phyloP scores from a whole-genome alignment of 441 rosid genomes.

The Iberis amara region DNA sequence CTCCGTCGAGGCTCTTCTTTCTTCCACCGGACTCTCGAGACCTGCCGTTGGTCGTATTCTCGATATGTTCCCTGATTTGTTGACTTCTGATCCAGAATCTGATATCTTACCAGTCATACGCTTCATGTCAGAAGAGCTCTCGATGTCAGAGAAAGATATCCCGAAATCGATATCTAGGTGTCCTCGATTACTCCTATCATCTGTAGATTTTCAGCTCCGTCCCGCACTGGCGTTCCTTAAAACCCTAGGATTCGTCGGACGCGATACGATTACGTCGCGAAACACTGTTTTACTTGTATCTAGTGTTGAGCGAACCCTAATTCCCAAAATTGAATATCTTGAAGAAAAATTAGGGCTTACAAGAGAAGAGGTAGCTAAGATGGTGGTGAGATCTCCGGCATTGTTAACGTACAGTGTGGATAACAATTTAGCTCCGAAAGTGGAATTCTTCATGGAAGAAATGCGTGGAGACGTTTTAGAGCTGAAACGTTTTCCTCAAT shows the following conservation, averaged over 20 bases:
- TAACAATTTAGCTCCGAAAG: constrained; percentile 61
- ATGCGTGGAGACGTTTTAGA: constrained; percentile 63
- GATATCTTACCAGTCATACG: constrained; percentile 46
- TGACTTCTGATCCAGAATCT: constrained; percentile 49
- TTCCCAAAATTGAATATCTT: constrained; percentile 54
- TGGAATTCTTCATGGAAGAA: constrained; percentile 47
- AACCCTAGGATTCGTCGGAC: constrained; percentile 53
- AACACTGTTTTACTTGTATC: constrained; percentile 61
- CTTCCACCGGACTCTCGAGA: constrained; percentile 56
- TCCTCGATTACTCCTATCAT: constrained; percentile 54
- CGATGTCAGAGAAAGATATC: constrained; percentile 39
- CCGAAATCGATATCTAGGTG: constrained; percentile 57
- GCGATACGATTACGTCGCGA: constrained; percentile 35
- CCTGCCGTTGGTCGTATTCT: constrained; percentile 61
- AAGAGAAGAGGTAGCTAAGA: constrained; percentile 43
- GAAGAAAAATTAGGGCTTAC: constrained; percentile 49
- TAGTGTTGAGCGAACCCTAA: constrained; percentile 48
- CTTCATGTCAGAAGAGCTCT: constrained; percentile 59
- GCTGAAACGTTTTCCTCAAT: constrained; percentile 72
- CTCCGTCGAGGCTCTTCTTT: constrained; percentile 51
- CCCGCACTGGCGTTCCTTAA: constrained; percentile 48
- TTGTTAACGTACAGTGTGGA: constrained; percentile 61
- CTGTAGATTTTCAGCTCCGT: constrained; percentile 44
- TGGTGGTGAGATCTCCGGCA: constrained; percentile 75
- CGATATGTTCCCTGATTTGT: constrained; percentile 60